These are phyloP conservation scores for Boletus vinaceobasis DNA, from an alignment of 768 basidiomycete species.

Conservation along the genomic window DNA sequence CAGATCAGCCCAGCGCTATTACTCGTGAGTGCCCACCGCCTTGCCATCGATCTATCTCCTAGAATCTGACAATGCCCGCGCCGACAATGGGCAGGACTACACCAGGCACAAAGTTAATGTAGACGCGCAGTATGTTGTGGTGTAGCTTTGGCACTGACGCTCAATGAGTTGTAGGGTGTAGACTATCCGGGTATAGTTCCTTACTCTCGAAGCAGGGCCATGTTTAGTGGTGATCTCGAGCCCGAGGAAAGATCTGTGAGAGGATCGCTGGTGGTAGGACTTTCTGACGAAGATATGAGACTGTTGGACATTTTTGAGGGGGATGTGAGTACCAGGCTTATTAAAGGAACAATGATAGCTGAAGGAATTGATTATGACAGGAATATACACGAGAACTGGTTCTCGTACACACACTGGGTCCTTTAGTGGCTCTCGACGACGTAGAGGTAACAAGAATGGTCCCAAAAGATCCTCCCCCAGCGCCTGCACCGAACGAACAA, in stretches of 20 bases:
- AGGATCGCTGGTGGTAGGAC: conserved; percentile 75
- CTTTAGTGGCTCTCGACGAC: conserved; percentile 34
- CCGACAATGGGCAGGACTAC: conserved; percentile 48
- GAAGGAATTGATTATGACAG: conserved; percentile 37
- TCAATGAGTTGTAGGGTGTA: conserved; percentile 38
- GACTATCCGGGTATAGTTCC: conserved; percentile 88
- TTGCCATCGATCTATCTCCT: background rate
- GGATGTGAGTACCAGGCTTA: conserved; percentile 44
- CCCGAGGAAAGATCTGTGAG: conserved; percentile 67
- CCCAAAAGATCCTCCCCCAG: conserved; percentile 40
- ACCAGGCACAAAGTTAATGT: conserved; percentile 81
- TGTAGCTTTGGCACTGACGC: conserved; percentile 1
- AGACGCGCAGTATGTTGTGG: background rate
- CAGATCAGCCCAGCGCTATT: conserved; percentile 72
- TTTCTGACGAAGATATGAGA: conserved; percentile 60
- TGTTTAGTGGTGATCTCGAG: conserved; percentile 50
- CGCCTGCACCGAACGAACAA: conserved; percentile 38
- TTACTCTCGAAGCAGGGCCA: conserved; percentile 41
- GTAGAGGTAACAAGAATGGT: conserved; percentile 27
- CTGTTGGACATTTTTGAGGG: conserved; percentile 83
- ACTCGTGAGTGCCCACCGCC: conserved; percentile 43
- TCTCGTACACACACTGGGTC: conserved; percentile 52
- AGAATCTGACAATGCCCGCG: background rate
- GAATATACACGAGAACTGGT: conserved; percentile 67
- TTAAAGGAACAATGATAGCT: background rate